Evolutionary conservation across 352 stramenopile species (phyloP).

Genomic region (Blastocystis sp.): DNA sequence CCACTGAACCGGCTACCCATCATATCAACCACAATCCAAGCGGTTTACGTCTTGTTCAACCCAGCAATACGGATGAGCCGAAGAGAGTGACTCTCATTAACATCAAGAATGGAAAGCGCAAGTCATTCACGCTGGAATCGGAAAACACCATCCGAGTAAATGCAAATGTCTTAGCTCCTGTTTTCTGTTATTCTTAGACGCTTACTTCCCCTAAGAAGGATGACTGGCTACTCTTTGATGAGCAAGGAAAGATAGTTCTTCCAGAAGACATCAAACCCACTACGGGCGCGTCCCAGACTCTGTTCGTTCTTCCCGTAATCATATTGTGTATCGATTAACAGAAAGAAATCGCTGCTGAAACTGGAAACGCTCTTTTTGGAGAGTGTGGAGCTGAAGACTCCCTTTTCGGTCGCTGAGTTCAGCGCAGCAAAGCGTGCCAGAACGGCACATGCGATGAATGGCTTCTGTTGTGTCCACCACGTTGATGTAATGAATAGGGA

Average conservation of each 20-base stretch:
- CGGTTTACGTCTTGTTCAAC: no score
- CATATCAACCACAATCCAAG: no score
- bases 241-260: background rate
- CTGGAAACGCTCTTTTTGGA: background rate
- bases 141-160: no score
- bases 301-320: background rate
- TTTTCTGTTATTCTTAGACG: no score
- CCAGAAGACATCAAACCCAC: background rate
- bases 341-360: background rate
- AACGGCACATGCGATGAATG: background rate
- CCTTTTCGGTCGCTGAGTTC: background rate
- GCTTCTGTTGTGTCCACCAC: background rate
- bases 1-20: no score
- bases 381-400: background rate
- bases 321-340: no score
- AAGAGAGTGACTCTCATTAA: no score
- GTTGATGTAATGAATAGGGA: background rate
- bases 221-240: background rate
- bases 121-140: no score
- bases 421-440: background rate
- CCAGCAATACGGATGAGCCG: no score
- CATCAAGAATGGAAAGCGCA: no score
- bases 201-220: background rate
- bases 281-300: background rate
- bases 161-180: no score